Conservation (phyloP, 306 rosid genomes). For the Cicer yamashitae region DNA sequence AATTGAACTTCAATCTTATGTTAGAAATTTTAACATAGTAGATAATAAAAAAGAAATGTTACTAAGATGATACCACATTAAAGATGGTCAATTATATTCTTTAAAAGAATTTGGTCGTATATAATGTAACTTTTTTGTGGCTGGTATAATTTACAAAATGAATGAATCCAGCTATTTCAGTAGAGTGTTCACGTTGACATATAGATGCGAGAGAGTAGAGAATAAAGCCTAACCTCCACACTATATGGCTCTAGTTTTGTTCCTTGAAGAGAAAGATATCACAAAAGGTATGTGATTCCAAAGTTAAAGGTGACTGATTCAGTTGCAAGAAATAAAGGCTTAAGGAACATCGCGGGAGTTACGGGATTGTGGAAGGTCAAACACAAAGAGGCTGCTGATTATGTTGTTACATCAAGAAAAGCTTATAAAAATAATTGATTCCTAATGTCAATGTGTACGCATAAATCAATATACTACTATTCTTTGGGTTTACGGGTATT, state of each 20-base stretch:
- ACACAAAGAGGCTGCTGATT: conserved; percentile 43
- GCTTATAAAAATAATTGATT: neutral
- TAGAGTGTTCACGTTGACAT: neutral
- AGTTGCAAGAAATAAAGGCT: neutral
- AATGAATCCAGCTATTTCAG: neutral
- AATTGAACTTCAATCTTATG: too few relatives aligned
- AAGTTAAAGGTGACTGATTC: conserved; percentile 6
- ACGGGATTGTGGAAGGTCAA: conserved; percentile 41
- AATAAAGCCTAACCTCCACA: neutral
- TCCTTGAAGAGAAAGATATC: conserved; percentile 20
- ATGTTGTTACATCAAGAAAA: conserved; percentile 26
- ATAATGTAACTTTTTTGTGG: too few relatives aligned
- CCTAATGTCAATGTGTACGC: neutral
- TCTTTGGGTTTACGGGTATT: neutral
- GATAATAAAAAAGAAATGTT: too few relatives aligned
- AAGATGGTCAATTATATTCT: too few relatives aligned
- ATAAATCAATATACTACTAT: neutral
- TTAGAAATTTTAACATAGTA: too few relatives aligned
- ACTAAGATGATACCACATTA: too few relatives aligned
- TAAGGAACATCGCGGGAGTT: neutral
- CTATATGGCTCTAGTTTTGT: neutral
- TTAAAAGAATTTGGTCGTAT: too few relatives aligned
- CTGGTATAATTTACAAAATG: too few relatives aligned
- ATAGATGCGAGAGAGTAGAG: neutral
- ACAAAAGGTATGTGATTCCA: neutral